Evolutionary conservation across 805 yeast genomes (phyloP), one percentile per base, ranked within the genome.

Genomic region (Diddensiella caesifluorescens): DNA sequence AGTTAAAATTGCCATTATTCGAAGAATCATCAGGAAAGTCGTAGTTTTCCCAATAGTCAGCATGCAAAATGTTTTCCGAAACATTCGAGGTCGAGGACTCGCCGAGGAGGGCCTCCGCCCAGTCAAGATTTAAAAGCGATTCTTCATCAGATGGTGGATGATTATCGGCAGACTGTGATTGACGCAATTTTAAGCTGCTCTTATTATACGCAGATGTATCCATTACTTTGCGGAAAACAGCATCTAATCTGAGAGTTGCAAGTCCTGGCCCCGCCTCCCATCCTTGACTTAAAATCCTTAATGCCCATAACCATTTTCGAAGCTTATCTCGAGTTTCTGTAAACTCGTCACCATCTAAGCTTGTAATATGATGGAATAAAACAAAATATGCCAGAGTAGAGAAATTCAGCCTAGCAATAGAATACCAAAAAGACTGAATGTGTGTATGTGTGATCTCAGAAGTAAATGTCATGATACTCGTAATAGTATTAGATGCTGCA

Each of bases 211-310:
- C 32, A 13, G 15, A 29, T 29, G 12, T 29, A 13, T 29, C 32
- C 32, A 29, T 29, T 7, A 29, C 32, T 13, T 29, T 29, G 6
- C 32, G 32, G 15, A 29, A 29, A 7, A 29, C 32, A 29, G 32
- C 46, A 21, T 60, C 64, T 54, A 60, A 53, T 5, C 63, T 42
- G 35, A 56, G 48, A 2, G 54, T 50, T 1, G 65, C 65, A 6
- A 60, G 44, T n/a, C 64, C 63, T 18, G 64, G 49, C 18, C 65
- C 65, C 42, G 60, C 65, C 36, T 53, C 62, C 66, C 66, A 61
- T 1, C 61, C 59, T 29, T 59, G 60, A 25, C 53, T 49, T 16
- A 61, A 40, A 1, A 56, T 55, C 21, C 63, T 50, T 27, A 61
- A 26, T 9, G 62, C 55, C 52, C 55, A 57, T 9, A 58, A 47